These are phyloP conservation scores for Babesia bigemina DNA, from an alignment of 169 alveolate species.

Conservation along the genomic window DNA sequence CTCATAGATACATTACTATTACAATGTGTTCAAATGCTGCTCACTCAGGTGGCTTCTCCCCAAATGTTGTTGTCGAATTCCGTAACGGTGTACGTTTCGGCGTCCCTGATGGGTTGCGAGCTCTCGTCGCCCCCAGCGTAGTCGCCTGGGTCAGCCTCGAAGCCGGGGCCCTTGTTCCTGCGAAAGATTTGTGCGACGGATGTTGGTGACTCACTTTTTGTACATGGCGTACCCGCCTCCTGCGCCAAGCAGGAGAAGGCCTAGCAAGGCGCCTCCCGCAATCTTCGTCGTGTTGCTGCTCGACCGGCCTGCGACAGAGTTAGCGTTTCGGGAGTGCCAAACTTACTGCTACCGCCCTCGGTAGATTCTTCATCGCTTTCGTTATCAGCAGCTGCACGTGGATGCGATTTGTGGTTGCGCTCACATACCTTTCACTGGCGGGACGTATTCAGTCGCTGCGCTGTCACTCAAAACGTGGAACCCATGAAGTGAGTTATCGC, in stretches of 20 bases:
- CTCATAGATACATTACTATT: constrained; percentile 31
- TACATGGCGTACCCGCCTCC: constrained; percentile 69
- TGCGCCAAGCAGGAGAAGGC: constrained; percentile 58
- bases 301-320: constrained; percentile 13
- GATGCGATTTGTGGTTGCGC: too few species aligned
- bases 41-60: constrained; percentile 59
- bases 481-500: too few species aligned
- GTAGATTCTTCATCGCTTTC: not conserved
- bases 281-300: constrained; percentile 55
- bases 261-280: constrained; percentile 65
- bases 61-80: constrained; percentile 70
- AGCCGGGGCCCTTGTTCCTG: constrained; percentile 19
- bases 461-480: too few species aligned
- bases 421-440: too few species aligned
- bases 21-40: constrained; percentile 19
- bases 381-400: not conserved
- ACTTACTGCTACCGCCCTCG: not conserved
- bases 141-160: constrained; percentile 24
- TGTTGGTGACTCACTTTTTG: constrained; percentile 41
- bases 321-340: not conserved
- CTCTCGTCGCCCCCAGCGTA: constrained; percentile 54
- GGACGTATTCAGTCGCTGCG: too few species aligned
- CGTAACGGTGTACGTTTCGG: constrained; percentile 64
- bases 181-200: not conserved
- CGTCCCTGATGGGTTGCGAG: constrained; percentile 42